These are phyloP conservation scores for Ciborinia camelliae DNA, from an alignment of 2,329 filamentous ascomycete genomes.

Conservation along the genomic window DNA sequence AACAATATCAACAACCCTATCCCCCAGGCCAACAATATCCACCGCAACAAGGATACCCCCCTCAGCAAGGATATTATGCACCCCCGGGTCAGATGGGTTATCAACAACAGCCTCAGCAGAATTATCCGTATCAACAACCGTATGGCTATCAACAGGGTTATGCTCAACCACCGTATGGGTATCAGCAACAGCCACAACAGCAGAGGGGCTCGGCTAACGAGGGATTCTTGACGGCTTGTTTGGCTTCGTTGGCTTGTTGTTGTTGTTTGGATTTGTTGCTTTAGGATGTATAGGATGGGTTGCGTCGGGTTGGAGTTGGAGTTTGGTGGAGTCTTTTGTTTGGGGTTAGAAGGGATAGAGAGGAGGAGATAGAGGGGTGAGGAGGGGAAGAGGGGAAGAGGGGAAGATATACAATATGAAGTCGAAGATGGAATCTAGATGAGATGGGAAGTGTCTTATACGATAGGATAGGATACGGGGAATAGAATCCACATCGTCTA, in stretches of 20 bases:
- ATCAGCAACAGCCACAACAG: conserved; percentile 31
- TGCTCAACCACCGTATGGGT: conserved; percentile 23
- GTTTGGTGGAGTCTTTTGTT: background rate
- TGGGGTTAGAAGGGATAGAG: background rate
- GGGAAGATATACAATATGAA: background rate
- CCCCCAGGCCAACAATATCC: conserved; percentile 16
- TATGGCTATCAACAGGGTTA: conserved; percentile 30
- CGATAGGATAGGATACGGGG: too few relatives aligned
- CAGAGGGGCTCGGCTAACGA: conserved; percentile 42
- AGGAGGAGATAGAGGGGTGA: background rate
- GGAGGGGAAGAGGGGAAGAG: too few relatives aligned
- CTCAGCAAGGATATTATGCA: conserved; percentile 29
- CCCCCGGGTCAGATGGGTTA: conserved; percentile 29
- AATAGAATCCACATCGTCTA: too few relatives aligned
- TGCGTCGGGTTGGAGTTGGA: background rate
- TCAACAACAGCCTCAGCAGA: conserved; percentile 24
- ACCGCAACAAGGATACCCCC: conserved; percentile 14
- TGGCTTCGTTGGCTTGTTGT: conserved; percentile 48
- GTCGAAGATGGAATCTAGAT: background rate
- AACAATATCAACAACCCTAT: conserved; percentile 20
- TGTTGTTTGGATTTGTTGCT: conserved; percentile 51
- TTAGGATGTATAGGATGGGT: conserved; percentile 31
- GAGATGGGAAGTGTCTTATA: too few relatives aligned
- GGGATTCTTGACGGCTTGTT: conserved; percentile 43
- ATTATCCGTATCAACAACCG: conserved; percentile 21